These are phyloP conservation scores for Parmales sp. DNA, from an alignment of 108 stramenopile species.

Conservation along the genomic window DNA sequence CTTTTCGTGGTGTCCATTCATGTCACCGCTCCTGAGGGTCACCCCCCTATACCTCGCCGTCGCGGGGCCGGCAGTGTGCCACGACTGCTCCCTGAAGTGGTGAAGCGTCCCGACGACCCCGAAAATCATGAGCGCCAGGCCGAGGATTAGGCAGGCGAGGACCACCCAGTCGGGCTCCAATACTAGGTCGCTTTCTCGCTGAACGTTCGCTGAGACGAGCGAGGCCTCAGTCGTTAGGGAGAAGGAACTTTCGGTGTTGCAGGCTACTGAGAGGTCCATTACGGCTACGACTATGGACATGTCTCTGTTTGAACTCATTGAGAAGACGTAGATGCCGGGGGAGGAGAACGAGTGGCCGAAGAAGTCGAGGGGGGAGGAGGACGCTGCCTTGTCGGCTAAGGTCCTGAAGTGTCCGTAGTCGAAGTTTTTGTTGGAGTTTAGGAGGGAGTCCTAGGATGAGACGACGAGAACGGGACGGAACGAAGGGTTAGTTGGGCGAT, in stretches of 20 bases:
- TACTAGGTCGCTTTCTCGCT: constrained; percentile 24
- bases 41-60: constrained; percentile 7
- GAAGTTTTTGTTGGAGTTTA: constrained; percentile 47
- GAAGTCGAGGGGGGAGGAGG: not conserved
- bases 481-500: no score
- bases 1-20: constrained; percentile 13
- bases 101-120: constrained; percentile 28
- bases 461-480: no score
- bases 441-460: constrained; percentile 51
- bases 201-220: constrained; percentile 29
- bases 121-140: constrained; percentile 24
- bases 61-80: constrained; percentile 12
- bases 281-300: constrained; percentile 31
- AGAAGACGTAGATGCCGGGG: constrained; percentile 46
- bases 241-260: constrained; percentile 40
- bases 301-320: constrained; percentile 13
- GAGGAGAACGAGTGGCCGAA: constrained; percentile 43
- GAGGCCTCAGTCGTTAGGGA: constrained; percentile 34
- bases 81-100: constrained; percentile 40
- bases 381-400: constrained; percentile 16
- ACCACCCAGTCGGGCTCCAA: constrained; percentile 49
- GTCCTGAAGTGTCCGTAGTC: constrained; percentile 43
- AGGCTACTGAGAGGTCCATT: constrained; percentile 28
- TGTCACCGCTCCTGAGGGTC: not conserved
- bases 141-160: constrained; percentile 27